Base-by-base conservation (phyloP, 768 basidiomycete species). In the Calocybe indica region DNA sequence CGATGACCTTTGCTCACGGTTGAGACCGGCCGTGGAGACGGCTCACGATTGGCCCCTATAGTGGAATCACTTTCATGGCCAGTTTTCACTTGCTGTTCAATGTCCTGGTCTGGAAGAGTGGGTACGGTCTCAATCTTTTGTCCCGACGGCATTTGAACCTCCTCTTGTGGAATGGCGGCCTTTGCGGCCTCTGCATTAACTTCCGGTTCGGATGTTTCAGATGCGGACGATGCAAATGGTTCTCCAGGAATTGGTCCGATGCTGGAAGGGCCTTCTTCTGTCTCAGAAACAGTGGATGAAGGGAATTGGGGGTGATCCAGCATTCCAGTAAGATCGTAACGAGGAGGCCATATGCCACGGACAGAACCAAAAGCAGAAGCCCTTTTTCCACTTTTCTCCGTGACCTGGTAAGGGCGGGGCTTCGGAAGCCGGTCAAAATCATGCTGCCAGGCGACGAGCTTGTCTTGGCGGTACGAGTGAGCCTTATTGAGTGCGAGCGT, bases 381-480 rank as follows among this genome's bases (percentile, higher is more conserved):
- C 51, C 79, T 72, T 46, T 79, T 80, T 34, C 68, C 67, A 45
- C 62, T 70, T 54, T 73, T 77, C 47, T 82, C 83, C 9, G 66
- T 52, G 1, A 65, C 56, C 60, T 75, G 72, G 52, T 64, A 63
- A 56, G 74, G 71, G 55, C 80, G 84, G 47, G 76, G 83, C 58
- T 86, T 89, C 6, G 86, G 85, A 29, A 97, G 73, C 44, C 82
- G 80, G 55, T 92, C 88, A 55, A 95, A 92, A 60, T 97, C 92
- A 52, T 80, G 80, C 63, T 99, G 93, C 90, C 94, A 97, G n/a
- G 88, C 89, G 11, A 95, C 91, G 40, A 95, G 91, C 62, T 86
- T 87, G 56, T 95, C 92, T 68, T 97, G 95, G 40, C 93, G 76
- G 50, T 83, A 83, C 1, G 88, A 82, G 41, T 93, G 83, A 5